Evolutionary conservation across 2,329 filamentous ascomycete genomes (phyloP), one percentile per base, ranked within the genome.

Genomic region (Allantophomopsis lycopodina): DNA sequence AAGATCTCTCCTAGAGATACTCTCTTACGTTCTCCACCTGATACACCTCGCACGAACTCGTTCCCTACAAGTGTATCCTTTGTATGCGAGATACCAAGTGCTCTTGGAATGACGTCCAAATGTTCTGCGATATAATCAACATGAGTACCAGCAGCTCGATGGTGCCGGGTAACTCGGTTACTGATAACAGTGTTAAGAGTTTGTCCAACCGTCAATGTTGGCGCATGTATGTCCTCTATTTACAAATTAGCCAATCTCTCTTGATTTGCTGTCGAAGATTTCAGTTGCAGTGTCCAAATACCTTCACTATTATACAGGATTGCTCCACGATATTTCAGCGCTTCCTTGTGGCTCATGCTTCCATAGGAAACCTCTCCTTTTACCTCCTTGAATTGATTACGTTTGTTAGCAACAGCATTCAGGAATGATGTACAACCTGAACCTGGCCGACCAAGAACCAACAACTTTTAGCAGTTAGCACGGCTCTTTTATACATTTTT

Each of bases 381-480:
- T 7, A 80, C 65, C 2, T 59, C 60, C 35, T 64, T 60, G 45
- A 68, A 81, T 6, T 75, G 76, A 8, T 58, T 60, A 18, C 75
- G 61, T 42, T 72, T 68, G 49, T 83, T 83, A 37, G 74, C 65
- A 7, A 83, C 63, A 48, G 79, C 63, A 48, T 78, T 83, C 37
- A 84, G 62, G 13, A 84, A 64, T 0, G 77, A 79, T 0, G 76
- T 79, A 54, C 79, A 84, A 16, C 77, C 76, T 4, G 73, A 66
- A 0, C 77, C 79, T 0, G 77, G 77, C 0, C 75, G 66, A 3
- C 77, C 78, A 0, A 82, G 61, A 0, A 82, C 75, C 1, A 81
- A 60, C 2, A 80, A 57, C 75, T 32, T 7, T 32, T 7, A 8
- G 18, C 18, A 20, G 7, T 20, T 20, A 20, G 18, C 7, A 20